These are phyloP conservation scores for Drechslerella coelobrocha DNA, from an alignment of 2,329 filamentous ascomycete genomes.

Conservation along the genomic window DNA sequence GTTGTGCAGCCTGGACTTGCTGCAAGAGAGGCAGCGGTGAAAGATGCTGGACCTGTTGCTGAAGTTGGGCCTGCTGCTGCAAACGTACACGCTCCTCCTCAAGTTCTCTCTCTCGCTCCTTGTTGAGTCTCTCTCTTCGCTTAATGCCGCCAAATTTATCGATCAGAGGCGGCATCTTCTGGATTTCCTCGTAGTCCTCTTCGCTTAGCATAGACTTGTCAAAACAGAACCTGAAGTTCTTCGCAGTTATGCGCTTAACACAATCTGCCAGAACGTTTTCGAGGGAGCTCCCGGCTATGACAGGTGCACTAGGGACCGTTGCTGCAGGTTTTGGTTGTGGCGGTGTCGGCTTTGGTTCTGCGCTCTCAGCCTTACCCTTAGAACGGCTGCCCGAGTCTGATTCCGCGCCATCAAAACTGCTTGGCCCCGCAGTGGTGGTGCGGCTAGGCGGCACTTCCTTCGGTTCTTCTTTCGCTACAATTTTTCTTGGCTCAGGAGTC, in stretches of 20 bases:
- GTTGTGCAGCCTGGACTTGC: slow-evolving; percentile 62
- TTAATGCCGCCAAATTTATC: slow-evolving; percentile 82
- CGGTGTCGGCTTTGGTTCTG: slow-evolving; percentile 16
- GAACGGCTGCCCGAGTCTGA: slow-evolving; percentile 32
- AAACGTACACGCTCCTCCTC: slow-evolving; percentile 51
- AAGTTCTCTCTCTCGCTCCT: slow-evolving; percentile 64
- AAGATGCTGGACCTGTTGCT: slow-evolving; percentile 51
- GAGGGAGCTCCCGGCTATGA: slow-evolving; percentile 13
- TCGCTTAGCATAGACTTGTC: slow-evolving; percentile 52
- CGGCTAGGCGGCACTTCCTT: slow-evolving; percentile 25
- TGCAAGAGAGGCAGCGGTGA: slow-evolving; percentile 51
- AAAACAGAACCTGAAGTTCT: slow-evolving; percentile 41
- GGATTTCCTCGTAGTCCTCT: slow-evolving; percentile 56
- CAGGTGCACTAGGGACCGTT: neutral
- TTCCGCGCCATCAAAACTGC: slow-evolving; percentile 28
- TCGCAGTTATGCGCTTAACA: slow-evolving; percentile 36
- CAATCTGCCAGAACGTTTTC: slow-evolving; percentile 38
- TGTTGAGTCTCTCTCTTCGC: slow-evolving; percentile 73
- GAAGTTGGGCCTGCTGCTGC: slow-evolving; percentile 52
- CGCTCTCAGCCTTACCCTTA: slow-evolving; percentile 33
- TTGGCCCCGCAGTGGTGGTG: slow-evolving; percentile 17
- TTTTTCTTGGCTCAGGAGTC: slow-evolving; percentile 37
- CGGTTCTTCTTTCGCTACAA: slow-evolving; percentile 12
- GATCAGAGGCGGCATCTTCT: slow-evolving; percentile 77
- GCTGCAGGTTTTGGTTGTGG: slow-evolving; percentile 29